Percentiles rank a stretch among this genome's conserved stretches.
phyloP scores from a whole-genome alignment of 2,329 filamentous ascomycete species.

The Penicillium hordei region DNA sequence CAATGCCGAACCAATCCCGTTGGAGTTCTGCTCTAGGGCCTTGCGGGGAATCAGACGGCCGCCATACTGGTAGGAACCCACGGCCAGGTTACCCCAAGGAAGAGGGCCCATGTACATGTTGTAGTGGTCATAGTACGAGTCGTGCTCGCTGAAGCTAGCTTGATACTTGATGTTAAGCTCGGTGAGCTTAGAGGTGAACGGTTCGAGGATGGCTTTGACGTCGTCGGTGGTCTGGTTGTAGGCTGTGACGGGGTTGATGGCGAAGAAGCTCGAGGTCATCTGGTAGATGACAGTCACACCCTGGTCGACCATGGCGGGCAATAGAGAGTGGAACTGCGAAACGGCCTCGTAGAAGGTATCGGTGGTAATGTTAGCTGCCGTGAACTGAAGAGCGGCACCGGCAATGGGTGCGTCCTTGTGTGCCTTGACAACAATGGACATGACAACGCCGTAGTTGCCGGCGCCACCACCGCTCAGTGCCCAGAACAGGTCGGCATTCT shows the following conservation, averaged over 20 bases:
- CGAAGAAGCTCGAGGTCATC: conserved; percentile 52
- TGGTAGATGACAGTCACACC: conserved; percentile 53
- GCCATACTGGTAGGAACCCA: conserved; percentile 31
- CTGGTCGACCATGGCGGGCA: conserved; percentile 53
- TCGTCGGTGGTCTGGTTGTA: conserved; percentile 49
- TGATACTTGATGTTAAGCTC: conserved; percentile 36
- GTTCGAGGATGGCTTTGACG: conserved; percentile 47
- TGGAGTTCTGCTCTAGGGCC: conserved; percentile 32
- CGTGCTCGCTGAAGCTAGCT: conserved; percentile 29
- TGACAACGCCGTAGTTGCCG: conserved; percentile 59
- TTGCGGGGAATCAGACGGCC: conserved; percentile 39
- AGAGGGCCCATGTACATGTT: conserved; percentile 33
- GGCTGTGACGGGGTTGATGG: conserved; percentile 49
- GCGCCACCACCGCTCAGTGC: conserved; percentile 40
- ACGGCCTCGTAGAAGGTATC: conserved; percentile 55
- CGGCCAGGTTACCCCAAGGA: conserved; percentile 30
- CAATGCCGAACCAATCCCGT: conserved; percentile 31
- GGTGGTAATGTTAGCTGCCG: conserved; percentile 31
- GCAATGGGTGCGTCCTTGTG: conserved; percentile 47
- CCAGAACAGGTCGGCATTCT: conserved; percentile 24
- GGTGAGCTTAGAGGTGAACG: conserved; percentile 46
- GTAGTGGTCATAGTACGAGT: conserved; percentile 39
- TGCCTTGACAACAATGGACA: conserved; percentile 56
- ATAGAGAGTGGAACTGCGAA: conserved; percentile 49
- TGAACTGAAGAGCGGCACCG: conserved; percentile 49